These are phyloP conservation scores for Sporothrix mexicana DNA, from an alignment of 2,329 filamentous ascomycete species.

Conservation along the genomic window DNA sequence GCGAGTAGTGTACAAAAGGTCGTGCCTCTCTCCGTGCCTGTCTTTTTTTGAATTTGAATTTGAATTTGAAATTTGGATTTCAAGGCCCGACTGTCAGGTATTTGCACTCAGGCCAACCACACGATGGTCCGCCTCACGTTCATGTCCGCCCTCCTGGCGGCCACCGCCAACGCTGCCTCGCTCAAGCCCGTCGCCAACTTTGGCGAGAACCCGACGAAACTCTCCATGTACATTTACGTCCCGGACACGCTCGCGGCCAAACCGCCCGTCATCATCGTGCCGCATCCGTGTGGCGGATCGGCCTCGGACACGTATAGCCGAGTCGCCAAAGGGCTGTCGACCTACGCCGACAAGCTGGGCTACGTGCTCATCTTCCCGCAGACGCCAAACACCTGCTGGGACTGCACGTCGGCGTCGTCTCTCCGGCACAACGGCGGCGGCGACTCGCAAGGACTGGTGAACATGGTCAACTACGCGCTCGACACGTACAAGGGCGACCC, in stretches of 20 bases:
- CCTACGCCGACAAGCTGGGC: neutral
- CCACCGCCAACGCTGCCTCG: neutral
- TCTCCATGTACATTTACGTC: neutral
- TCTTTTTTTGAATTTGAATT: too few relatives aligned
- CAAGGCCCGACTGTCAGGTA: too few relatives aligned
- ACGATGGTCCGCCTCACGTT: neutral
- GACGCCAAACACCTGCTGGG: neutral
- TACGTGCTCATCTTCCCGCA: neutral
- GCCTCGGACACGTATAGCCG: neutral
- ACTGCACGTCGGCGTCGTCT: neutral
- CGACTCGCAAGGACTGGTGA: neutral
- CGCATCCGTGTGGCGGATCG: neutral
- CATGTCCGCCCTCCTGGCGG: neutral
- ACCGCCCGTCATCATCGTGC: neutral
- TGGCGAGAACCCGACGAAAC: neutral
- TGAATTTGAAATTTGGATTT: too few relatives aligned
- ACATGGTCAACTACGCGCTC: neutral
- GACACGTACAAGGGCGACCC: neutral
- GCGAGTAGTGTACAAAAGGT: too few relatives aligned
- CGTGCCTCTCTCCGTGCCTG: too few relatives aligned
- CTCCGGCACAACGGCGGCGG: neutral
- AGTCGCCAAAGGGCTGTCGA: neutral
- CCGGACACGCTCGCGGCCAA: neutral
- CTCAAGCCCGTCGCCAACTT: slow-evolving; percentile 3
- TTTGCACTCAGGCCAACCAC: too few relatives aligned